These are phyloP conservation scores for Xylariaceae sp. DNA, from an alignment of 2,329 filamentous ascomycete species.

Conservation along the genomic window DNA sequence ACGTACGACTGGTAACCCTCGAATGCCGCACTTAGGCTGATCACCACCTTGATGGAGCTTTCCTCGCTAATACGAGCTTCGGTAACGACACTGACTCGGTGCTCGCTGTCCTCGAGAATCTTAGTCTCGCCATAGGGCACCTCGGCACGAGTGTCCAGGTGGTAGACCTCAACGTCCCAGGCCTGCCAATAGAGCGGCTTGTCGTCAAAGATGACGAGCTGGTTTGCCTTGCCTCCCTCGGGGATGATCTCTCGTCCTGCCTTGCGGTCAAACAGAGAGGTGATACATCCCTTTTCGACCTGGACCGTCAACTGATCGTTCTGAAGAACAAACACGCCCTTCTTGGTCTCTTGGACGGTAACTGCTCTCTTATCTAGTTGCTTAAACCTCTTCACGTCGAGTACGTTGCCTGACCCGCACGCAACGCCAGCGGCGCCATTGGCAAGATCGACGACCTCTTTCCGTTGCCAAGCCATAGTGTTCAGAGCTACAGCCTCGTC, in stretches of 20 bases:
- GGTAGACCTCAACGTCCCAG: slow-evolving; percentile 97
- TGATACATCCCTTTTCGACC: slow-evolving; percentile 71
- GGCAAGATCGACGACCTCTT: slow-evolving; percentile 64
- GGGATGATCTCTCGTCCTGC: slow-evolving; percentile 74
- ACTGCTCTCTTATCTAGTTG: slow-evolving; percentile 41
- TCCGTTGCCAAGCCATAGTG: slow-evolving; percentile 79
- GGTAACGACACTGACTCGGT: slow-evolving; percentile 76
- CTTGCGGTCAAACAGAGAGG: slow-evolving; percentile 71
- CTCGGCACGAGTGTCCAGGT: slow-evolving; percentile 79
- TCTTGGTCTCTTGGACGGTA: slow-evolving; percentile 43
- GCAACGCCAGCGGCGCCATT: slow-evolving; percentile 48
- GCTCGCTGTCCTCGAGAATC: slow-evolving; percentile 65
- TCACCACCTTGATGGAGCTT: slow-evolving; percentile 80
- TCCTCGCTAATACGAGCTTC: slow-evolving; percentile 82
- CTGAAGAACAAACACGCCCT: slow-evolving; percentile 68
- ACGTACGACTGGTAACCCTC: slow-evolving; percentile 63
- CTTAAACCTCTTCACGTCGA: slow-evolving; percentile 44
- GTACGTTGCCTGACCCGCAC: slow-evolving; percentile 48
- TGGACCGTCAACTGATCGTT: slow-evolving; percentile 72
- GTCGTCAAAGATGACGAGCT: slow-evolving; percentile 92
- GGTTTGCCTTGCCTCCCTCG: slow-evolving; percentile 71
- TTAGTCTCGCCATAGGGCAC: slow-evolving; percentile 62
- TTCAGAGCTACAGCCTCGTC: slow-evolving; percentile 63
- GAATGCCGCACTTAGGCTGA: slow-evolving; percentile 68
- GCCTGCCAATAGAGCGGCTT: slow-evolving; percentile 97